Conservation (phyloP, 129 eudicot genomes). For the Flaveria bidentis region DNA sequence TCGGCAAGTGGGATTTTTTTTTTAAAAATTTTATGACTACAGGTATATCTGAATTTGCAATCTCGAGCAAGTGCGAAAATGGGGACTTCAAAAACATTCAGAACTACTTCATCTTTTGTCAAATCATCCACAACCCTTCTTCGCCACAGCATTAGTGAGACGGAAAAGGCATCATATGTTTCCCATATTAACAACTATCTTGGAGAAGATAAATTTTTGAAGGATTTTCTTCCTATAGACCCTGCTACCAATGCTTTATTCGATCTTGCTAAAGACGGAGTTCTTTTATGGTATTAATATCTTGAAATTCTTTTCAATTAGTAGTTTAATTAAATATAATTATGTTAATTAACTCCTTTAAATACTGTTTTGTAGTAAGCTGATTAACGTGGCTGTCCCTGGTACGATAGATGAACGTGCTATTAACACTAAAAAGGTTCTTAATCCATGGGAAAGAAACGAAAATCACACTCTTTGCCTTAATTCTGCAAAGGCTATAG, state of each 20-base stretch:
- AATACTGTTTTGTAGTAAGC: constrained; percentile 49
- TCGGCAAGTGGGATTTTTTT: not conserved
- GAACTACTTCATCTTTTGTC: constrained; percentile 56
- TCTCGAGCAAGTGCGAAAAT: constrained; percentile 46
- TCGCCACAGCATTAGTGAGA: constrained; percentile 57
- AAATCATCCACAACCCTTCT: constrained; percentile 56
- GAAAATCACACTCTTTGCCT: constrained; percentile 68
- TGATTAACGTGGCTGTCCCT: constrained; percentile 70
- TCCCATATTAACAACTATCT: constrained; percentile 61
- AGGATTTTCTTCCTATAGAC: constrained; percentile 59
- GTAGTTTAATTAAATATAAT: not conserved
- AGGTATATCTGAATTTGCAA: constrained; percentile 53
- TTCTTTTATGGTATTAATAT: constrained; percentile 58
- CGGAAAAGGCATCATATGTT: constrained; percentile 67
- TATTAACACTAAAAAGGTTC: constrained; percentile 55
- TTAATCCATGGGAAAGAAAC: constrained; percentile 68
- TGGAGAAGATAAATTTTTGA: constrained; percentile 58
- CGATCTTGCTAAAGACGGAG: constrained; percentile 60
- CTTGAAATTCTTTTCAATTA: not conserved
- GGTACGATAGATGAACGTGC: constrained; percentile 76
- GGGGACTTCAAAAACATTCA: constrained; percentile 48
- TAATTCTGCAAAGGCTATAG: constrained; percentile 65
- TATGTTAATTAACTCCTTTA: constrained; percentile 25
- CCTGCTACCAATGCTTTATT: constrained; percentile 51
- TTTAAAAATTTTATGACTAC: not conserved